Conservation (phyloP, 208 protist species). For the Trypanosoma cruzi region DNA sequence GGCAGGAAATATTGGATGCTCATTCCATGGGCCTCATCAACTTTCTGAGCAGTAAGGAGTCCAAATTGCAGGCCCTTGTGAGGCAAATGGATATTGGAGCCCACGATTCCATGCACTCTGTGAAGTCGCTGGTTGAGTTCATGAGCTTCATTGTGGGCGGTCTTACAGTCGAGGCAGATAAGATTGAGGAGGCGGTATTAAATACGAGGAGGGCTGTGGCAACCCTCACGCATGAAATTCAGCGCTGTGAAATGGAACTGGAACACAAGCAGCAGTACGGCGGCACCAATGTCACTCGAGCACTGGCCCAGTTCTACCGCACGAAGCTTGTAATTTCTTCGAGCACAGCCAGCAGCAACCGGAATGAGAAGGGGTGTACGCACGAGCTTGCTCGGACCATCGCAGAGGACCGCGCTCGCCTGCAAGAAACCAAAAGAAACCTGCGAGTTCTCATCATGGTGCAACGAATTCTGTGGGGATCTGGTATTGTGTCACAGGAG, state of each 20-base stretch:
- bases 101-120: conserved; percentile 24
- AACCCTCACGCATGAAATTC: conserved; percentile 25
- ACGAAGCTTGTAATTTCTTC: conserved; percentile 13
- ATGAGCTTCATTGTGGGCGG: conserved; percentile 31
- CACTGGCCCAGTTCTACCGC: conserved; percentile 26
- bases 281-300: conserved; percentile 26
- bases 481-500: conserved; percentile 6
- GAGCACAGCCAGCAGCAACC: not conserved
- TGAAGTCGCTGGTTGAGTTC: conserved; percentile 24
- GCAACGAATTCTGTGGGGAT: conserved; percentile 23
- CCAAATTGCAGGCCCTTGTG: conserved; percentile 16
- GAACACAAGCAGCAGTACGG: conserved; percentile 21
- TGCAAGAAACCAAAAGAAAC: conserved; percentile 17
- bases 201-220: conserved; percentile 11
- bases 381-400: conserved; percentile 19
- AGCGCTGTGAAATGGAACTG: conserved; percentile 24
- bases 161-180: conserved; percentile 26
- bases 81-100: conserved; percentile 18
- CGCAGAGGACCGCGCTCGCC: conserved; percentile 10
- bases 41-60: conserved; percentile 25
- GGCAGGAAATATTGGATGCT: conserved; percentile 9
- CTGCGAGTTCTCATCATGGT: conserved; percentile 12
- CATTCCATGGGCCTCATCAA: conserved; percentile 26
- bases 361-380: not conserved
- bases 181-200: conserved; percentile 22